phyloP scores from a whole-genome alignment of 495 filamentous ascomycete species.

The Trichoderma parareesei region DNA sequence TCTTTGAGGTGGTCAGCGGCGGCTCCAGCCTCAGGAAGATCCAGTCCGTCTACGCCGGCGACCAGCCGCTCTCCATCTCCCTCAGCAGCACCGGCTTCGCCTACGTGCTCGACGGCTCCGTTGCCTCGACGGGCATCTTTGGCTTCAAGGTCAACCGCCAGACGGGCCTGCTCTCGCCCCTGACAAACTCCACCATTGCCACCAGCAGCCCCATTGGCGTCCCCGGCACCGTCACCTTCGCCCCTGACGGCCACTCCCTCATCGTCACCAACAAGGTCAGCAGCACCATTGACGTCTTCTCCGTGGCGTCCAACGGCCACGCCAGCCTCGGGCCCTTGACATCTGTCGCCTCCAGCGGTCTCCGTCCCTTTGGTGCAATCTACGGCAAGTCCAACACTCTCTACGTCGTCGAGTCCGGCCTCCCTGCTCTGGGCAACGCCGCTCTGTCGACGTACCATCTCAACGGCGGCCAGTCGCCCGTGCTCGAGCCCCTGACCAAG shows the following conservation, averaged over 20 bases:
- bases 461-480: not conserved
- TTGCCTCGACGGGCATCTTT: constrained; percentile 5
- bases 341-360: not conserved
- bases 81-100: constrained; percentile 3
- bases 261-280: constrained; percentile 7
- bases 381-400: not conserved
- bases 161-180: not conserved
- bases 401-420: not conserved
- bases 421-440: not conserved
- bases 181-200: constrained; percentile 2
- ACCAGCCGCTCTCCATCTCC: not conserved
- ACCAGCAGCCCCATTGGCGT: constrained; percentile 3
- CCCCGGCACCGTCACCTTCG: not conserved
- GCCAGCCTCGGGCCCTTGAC: not conserved
- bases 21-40: not conserved
- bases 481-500: not conserved
- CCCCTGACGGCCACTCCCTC: not conserved
- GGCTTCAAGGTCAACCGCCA: not conserved
- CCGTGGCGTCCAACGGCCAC: not conserved
- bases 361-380: constrained; percentile 4
- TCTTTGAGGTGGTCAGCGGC: not conserved
- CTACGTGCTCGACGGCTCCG: not conserved
- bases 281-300: constrained; percentile 1
- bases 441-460: not conserved
- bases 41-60: constrained; percentile 2